Percentiles rank a stretch among this genome's conserved stretches.
These are phyloP conservation scores for Epipyxis sp. DNA, from an alignment of 108 stramenopile genomes.

Conservation along the genomic window DNA sequence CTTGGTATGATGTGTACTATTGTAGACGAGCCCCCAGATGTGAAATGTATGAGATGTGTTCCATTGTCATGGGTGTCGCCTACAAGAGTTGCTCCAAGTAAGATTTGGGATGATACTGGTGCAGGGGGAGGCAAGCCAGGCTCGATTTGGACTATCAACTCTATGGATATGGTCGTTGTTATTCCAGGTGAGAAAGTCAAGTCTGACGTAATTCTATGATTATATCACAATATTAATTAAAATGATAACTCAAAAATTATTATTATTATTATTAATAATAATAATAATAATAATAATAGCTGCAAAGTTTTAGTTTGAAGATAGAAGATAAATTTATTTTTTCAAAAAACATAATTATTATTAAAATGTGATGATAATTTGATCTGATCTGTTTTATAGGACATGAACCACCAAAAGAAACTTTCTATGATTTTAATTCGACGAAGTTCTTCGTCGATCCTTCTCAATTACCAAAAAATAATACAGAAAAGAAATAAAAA, in stretches of 20 bases:
- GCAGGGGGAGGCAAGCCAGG: conserved; percentile 50
- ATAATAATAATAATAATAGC: too few species aligned
- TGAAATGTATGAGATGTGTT: conserved; percentile 81
- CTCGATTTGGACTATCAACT: conserved; percentile 50
- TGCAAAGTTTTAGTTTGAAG: too few species aligned
- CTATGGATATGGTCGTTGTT: conserved; percentile 43
- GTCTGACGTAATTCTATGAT: too few species aligned
- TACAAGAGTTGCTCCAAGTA: conserved; percentile 45
- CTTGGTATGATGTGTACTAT: conserved; percentile 89
- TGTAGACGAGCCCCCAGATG: conserved; percentile 77
- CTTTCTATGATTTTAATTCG: conserved; percentile 1
- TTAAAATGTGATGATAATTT: too few species aligned
- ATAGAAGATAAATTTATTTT: too few species aligned
- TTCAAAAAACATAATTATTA: too few species aligned
- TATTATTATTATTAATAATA: too few species aligned
- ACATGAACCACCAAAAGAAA: conserved; percentile 9
- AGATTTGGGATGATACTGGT: conserved; percentile 58
- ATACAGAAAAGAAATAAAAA: neutral
- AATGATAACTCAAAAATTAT: too few species aligned
- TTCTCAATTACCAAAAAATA: neutral
- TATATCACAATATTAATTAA: too few species aligned
- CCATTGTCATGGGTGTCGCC: conserved; percentile 69
- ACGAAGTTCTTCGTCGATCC: conserved; percentile 2
- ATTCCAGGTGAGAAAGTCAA: too few species aligned
- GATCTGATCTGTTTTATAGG: too few species aligned